Conservation (phyloP, 2,329 filamentous ascomycete species). For the Drechslerella coelobrocha region DNA sequence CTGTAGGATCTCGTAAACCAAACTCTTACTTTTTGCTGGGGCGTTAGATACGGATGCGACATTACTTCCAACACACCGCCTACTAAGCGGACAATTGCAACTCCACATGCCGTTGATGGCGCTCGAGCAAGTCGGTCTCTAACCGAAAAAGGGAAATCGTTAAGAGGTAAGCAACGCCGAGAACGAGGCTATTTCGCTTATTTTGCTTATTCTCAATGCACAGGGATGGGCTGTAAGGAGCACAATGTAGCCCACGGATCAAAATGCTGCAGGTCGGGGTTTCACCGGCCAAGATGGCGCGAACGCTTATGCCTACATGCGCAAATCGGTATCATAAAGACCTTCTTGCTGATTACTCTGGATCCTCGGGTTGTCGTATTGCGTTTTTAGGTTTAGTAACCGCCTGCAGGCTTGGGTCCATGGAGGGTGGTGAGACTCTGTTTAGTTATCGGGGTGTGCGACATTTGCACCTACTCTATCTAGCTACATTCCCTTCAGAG, state of each 20-base stretch:
- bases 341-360: background rate
- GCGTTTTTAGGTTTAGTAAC: background rate
- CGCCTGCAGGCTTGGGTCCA: too few relatives aligned
- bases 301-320: background rate
- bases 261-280: background rate
- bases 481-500: background rate
- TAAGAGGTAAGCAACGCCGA: background rate
- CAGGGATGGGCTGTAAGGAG: background rate
- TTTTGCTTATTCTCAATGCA: background rate
- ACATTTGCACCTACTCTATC: background rate
- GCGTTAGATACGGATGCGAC: too few relatives aligned
- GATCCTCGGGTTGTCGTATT: background rate
- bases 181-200: background rate
- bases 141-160: background rate
- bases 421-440: background rate
- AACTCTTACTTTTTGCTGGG: too few relatives aligned
- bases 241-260: background rate
- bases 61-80: background rate
- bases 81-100: background rate
- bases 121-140: background rate
- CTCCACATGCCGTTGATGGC: background rate
- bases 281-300: background rate
- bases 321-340: background rate
- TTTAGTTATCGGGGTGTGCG: background rate
- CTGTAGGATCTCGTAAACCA: too few relatives aligned